phyloP scores from a whole-genome alignment of 208 protist species.

The Crithidia brevicula region DNA sequence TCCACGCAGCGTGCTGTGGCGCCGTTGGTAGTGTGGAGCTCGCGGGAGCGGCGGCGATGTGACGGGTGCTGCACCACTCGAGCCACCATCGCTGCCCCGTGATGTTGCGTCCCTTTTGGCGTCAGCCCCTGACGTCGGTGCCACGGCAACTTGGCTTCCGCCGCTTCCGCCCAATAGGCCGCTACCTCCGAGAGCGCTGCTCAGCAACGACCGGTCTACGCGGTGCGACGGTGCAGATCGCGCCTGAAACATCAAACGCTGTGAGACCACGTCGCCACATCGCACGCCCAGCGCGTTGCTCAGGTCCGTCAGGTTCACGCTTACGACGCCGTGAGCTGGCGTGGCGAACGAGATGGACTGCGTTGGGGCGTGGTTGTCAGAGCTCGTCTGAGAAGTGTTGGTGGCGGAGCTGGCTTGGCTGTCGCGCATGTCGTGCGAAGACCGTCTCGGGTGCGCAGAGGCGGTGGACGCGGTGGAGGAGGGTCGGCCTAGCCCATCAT shows the following conservation, averaged over 20 bases:
- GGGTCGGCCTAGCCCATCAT: not conserved
- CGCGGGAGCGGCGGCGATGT: not conserved
- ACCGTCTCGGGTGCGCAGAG: not conserved
- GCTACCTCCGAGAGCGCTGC: not conserved
- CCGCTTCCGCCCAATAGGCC: not conserved
- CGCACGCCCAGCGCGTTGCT: slow-evolving; percentile 31
- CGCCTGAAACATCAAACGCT: slow-evolving; percentile 23
- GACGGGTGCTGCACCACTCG: not conserved
- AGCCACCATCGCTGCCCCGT: too few relatives aligned
- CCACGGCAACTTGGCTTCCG: not conserved
- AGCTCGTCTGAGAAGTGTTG: not conserved
- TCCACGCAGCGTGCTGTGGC: slow-evolving; percentile 23
- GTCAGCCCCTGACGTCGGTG: too few relatives aligned
- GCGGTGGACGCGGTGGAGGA: not conserved
- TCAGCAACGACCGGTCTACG: slow-evolving; percentile 7
- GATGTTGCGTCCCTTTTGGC: too few relatives aligned
- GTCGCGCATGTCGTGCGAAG: slow-evolving; percentile 9
- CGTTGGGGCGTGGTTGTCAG: not conserved
- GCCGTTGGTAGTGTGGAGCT: slow-evolving; percentile 12
- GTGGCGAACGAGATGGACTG: slow-evolving; percentile 23
- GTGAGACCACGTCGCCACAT: slow-evolving; percentile 22
- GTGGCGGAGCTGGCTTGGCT: slow-evolving; percentile 23
- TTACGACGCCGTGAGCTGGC: slow-evolving; percentile 19
- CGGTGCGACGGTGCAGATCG: slow-evolving; percentile 19
- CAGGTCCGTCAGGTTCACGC: slow-evolving; percentile 26